These are phyloP conservation scores for Oryza glumipatula DNA, from an alignment of 176 grass and related monocot genomes.

Conservation along the genomic window DNA sequence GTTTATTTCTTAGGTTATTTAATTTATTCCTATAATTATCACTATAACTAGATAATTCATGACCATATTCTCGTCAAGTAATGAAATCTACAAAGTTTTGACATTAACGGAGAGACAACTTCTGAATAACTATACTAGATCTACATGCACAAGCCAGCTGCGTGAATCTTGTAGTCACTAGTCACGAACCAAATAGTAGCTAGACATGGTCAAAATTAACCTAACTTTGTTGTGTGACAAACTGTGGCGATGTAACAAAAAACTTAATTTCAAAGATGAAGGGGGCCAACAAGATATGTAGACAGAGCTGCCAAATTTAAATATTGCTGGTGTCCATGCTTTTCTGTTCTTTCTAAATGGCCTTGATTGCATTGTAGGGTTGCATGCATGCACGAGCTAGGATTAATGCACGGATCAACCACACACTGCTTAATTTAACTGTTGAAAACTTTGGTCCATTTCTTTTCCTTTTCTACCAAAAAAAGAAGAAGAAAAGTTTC, in stretches of 20 bases:
- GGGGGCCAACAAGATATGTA: conserved; percentile 30
- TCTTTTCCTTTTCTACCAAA: too few relatives aligned
- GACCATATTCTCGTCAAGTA: too few relatives aligned
- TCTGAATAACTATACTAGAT: not conserved
- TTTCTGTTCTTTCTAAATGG: conserved; percentile 34
- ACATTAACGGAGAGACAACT: not conserved
- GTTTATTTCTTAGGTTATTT: too few relatives aligned
- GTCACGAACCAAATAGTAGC: not conserved
- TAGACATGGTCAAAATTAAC: not conserved
- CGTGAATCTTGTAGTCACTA: not conserved
- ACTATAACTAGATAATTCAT: too few relatives aligned
- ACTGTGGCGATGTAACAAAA: not conserved
- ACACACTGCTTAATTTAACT: conserved; percentile 6
- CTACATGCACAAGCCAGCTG: not conserved
- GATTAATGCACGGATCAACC: conserved; percentile 3
- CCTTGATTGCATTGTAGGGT: conserved; percentile 45
- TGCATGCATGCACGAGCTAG: not conserved
- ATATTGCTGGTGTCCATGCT: conserved; percentile 44
- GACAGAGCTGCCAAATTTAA: conserved; percentile 33
- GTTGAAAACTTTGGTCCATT: not conserved
- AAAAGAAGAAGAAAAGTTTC: too few relatives aligned
- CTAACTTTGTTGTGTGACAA: not conserved
- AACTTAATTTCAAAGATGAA: not conserved
- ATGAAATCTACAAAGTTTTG: not conserved
- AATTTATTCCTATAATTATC: too few relatives aligned